Evolutionary conservation across 495 filamentous ascomycete species (phyloP).

Genomic region (Aspergillus saccharolyticus): DNA sequence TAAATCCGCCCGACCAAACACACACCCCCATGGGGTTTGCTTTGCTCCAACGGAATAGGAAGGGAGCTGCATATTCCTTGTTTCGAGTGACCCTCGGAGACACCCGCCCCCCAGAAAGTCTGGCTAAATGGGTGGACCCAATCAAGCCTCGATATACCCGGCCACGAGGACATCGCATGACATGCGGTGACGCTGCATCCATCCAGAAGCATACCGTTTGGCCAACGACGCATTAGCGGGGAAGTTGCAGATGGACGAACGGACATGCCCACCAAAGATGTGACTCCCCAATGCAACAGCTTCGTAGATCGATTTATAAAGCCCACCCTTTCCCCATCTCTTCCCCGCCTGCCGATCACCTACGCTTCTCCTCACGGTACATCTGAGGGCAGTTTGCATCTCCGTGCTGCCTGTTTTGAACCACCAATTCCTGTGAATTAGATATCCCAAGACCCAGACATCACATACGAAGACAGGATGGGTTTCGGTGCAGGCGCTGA

Average conservation of each 20-base stretch:
- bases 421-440: too few species aligned
- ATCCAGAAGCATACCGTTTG: not conserved
- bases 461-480: slow-evolving; percentile 1
- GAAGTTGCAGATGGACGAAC: not conserved
- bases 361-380: not conserved
- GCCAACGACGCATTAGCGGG: not conserved
- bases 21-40: not conserved
- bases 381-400: not conserved
- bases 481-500: slow-evolving; percentile 7
- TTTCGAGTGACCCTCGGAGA: not conserved
- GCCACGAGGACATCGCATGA: not conserved
- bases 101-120: not conserved
- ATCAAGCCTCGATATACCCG: not conserved
- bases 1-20: not conserved
- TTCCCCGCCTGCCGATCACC: not conserved
- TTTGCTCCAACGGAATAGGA: not conserved
- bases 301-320: not conserved
- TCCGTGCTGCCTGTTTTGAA: not conserved
- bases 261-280: not conserved
- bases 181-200: not conserved
- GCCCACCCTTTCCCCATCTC: not conserved
- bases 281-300: not conserved
- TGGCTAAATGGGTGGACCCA: not conserved
- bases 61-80: not conserved
- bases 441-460: too few species aligned